A percentile compares a stretch with the other conserved stretches of the same genome.
phyloP scores from a whole-genome alignment of 1,139 yeast genomes.

The Pichia inconspicua region DNA sequence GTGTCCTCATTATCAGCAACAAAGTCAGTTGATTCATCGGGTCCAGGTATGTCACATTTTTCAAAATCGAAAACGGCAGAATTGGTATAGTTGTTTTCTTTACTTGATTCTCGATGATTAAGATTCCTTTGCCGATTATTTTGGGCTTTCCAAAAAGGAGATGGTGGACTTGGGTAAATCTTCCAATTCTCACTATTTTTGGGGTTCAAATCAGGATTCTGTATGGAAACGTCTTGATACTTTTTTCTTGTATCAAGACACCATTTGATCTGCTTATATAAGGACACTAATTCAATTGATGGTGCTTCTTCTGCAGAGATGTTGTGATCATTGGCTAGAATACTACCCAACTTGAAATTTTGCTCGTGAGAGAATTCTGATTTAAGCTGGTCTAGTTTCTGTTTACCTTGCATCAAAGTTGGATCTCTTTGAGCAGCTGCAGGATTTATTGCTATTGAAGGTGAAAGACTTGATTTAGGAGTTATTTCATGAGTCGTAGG shows the following conservation, averaged over 20 bases:
- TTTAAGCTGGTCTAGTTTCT: background rate
- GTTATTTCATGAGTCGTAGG: constrained; percentile 26
- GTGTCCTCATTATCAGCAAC: constrained; percentile 56
- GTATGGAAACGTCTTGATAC: constrained; percentile 65
- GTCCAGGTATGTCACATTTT: constrained; percentile 60
- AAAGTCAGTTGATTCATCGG: constrained; percentile 41
- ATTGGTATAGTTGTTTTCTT: constrained; percentile 13
- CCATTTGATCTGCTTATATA: constrained; percentile 61
- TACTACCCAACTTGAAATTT: constrained; percentile 39
- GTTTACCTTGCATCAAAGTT: background rate
- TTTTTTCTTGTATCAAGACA: constrained; percentile 73
- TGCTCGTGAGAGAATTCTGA: constrained; percentile 1
- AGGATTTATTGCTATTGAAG: background rate
- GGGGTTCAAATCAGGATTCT: constrained; percentile 72
- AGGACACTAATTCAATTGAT: constrained; percentile 58
- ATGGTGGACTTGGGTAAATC: constrained; percentile 91
- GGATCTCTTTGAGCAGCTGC: constrained; percentile 2
- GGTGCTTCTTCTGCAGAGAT: constrained; percentile 51
- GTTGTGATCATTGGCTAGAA: constrained; percentile 59
- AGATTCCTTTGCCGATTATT: constrained; percentile 12
- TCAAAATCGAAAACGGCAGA: constrained; percentile 51
- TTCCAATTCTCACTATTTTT: constrained; percentile 65
- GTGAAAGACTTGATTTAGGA: constrained; percentile 10
- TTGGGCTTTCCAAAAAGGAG: constrained; percentile 78
- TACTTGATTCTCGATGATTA: constrained; percentile 4